Percentiles rank a stretch among this genome's conserved stretches.
phyloP scores from a whole-genome alignment of 345 rosid genomes.

The Anacardium occidentale region DNA sequence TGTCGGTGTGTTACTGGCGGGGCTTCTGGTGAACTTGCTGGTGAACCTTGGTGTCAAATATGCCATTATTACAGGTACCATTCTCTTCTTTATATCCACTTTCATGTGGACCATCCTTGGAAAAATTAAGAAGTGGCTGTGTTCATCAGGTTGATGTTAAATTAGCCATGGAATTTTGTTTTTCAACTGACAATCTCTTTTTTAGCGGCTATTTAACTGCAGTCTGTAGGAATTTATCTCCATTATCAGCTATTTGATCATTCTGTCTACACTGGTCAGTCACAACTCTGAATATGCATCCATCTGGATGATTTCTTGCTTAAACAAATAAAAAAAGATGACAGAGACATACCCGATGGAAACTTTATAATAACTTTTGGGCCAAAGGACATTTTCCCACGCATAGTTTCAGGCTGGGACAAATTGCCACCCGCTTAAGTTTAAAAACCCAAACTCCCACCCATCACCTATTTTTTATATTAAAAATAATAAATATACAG shows the following conservation, averaged over 20 bases:
- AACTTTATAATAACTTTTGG: too few species aligned
- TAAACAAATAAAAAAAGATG: too few species aligned
- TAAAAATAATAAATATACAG: too few species aligned
- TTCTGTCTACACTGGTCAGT: not conserved
- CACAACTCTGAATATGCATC: not conserved
- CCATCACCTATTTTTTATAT: too few species aligned
- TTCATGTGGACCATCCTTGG: constrained; percentile 86
- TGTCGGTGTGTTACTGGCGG: constrained; percentile 76
- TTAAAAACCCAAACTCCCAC: too few species aligned
- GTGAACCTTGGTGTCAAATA: constrained; percentile 82
- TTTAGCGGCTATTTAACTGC: not conserved
- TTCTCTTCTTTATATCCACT: constrained; percentile 67
- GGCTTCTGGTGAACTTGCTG: constrained; percentile 75
- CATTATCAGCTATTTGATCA: constrained; percentile 5
- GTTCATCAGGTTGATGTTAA: constrained; percentile 34
- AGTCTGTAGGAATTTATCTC: not conserved
- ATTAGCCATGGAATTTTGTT: not conserved
- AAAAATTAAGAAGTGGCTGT: constrained; percentile 51
- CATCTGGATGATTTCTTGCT: too few species aligned
- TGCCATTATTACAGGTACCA: constrained; percentile 61
- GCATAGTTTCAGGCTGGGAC: too few species aligned
- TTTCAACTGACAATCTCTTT: not conserved
- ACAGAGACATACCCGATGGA: too few species aligned
- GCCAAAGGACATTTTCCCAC: too few species aligned
- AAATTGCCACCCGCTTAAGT: too few species aligned